Conservation (phyloP, 108 stramenopile species). For the Cyclotella sp. region DNA sequence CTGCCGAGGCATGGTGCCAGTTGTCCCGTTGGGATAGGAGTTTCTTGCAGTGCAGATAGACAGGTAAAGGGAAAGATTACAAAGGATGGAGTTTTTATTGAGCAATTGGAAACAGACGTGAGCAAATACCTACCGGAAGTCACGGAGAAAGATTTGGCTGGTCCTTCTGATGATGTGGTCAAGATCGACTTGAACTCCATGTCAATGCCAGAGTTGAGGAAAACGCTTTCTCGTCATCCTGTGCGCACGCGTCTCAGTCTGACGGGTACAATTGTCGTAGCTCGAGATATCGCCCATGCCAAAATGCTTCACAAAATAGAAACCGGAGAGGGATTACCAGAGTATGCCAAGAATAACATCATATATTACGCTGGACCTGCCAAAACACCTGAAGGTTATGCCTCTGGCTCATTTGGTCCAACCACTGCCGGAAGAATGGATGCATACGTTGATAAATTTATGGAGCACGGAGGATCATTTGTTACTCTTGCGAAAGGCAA, state of each 20-base stretch:
- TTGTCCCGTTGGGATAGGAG: conserved; percentile 97
- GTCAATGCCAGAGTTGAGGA: conserved; percentile 86
- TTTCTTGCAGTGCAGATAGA: conserved; percentile 96
- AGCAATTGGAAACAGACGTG: conserved; percentile 92
- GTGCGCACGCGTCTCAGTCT: conserved; percentile 87
- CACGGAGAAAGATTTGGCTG: conserved; percentile 58
- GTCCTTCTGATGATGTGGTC: conserved; percentile 64
- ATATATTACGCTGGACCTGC: conserved; percentile 98
- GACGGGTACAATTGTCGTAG: conserved; percentile 95
- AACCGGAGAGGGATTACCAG: conserved; percentile 91
- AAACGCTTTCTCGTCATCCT: conserved; percentile 83
- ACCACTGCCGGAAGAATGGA: conserved; percentile 99
- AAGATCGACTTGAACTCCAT: conserved; percentile 89
- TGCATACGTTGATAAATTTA: conserved; percentile 93
- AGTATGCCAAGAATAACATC: conserved; percentile 95
- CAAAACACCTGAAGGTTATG: conserved; percentile 96
- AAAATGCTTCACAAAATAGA: conserved; percentile 93
- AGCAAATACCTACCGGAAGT: conserved; percentile 94
- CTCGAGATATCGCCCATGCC: conserved; percentile 97
- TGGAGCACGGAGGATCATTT: conserved; percentile 92
- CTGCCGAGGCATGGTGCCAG: conserved; percentile 96
- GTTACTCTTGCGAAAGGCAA: conserved; percentile 96
- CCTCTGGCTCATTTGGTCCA: conserved; percentile 94
- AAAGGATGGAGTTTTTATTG: conserved; percentile 94
- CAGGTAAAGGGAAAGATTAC: conserved; percentile 95